Evolutionary conservation across 202 grass and related monocot genomes (phyloP).

Genomic region (Carex arenaria): DNA sequence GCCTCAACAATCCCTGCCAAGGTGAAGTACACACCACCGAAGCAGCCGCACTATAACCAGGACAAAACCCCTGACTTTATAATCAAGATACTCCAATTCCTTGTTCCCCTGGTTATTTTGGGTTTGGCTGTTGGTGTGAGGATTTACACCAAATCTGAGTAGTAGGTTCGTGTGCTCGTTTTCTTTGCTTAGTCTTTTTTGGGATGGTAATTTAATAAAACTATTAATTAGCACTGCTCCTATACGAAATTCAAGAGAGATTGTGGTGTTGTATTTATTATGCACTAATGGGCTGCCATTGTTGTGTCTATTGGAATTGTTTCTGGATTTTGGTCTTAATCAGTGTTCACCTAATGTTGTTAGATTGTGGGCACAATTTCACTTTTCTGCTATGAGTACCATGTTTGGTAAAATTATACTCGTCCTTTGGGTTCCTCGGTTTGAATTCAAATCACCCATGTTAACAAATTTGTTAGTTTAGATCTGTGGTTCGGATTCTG

Average conservation of each 20-base stretch:
- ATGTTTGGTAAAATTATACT: background rate
- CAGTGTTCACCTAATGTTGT: background rate
- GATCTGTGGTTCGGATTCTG: no score
- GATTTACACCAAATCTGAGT: constrained; percentile 70
- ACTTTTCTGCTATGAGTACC: background rate
- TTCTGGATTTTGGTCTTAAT: background rate
- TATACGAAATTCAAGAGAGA: constrained; percentile 2
- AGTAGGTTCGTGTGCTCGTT: background rate
- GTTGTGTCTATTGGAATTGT: background rate
- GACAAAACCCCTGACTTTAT: constrained; percentile 71
- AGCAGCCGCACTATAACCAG: constrained; percentile 85
- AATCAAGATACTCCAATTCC: constrained; percentile 85
- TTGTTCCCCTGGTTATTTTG: constrained; percentile 66
- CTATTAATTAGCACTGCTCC: background rate
- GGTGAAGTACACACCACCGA: constrained; percentile 64
- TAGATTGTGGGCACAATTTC: background rate
- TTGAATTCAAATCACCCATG: no score
- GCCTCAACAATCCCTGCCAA: constrained; percentile 59
- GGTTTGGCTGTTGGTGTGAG: constrained; percentile 55
- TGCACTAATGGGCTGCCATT: background rate
- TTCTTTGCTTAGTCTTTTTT: background rate
- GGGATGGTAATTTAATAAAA: constrained; percentile 9
- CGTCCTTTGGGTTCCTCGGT: background rate
- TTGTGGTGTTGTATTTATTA: background rate
- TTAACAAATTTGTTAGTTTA: no score